Evolutionary conservation across 78 protist genomes (phyloP).

Genomic region (Dictyostelium firmibasis): DNA sequence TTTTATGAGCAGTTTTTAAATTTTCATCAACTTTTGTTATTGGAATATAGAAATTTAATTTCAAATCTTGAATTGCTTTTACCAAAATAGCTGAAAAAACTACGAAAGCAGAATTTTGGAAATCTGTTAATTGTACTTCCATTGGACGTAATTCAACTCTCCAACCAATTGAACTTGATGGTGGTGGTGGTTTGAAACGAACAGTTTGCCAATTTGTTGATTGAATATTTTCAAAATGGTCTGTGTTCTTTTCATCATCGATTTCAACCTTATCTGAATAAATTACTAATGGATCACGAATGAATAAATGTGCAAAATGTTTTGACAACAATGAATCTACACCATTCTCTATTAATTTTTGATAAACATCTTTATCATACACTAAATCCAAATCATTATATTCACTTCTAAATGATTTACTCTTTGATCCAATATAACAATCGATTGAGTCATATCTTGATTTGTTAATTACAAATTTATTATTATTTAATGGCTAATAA

Average conservation of each 20-base stretch:
- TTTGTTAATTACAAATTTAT: conserved; percentile 72
- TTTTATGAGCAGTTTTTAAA: conserved; percentile 89
- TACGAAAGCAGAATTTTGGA: conserved; percentile 97
- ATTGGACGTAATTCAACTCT: conserved; percentile 97
- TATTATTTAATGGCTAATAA: conserved; percentile 34
- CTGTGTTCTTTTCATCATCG: conserved; percentile 71
- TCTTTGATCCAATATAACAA: conserved; percentile 53
- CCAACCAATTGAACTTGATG: conserved; percentile 94
- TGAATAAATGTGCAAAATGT: conserved; percentile 95
- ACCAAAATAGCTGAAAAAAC: conserved; percentile 84
- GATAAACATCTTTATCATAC: conserved; percentile 49
- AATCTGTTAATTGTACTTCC: conserved; percentile 96
- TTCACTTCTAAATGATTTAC: not conserved
- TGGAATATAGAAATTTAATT: conserved; percentile 94
- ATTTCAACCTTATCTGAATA: conserved; percentile 83
- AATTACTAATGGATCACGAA: conserved; percentile 98
- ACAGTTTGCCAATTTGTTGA: conserved; percentile 98
- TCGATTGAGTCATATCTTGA: conserved; percentile 93
- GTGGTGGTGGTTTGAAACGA: conserved; percentile 98
- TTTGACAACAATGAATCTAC: conserved; percentile 88
- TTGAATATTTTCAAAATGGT: conserved; percentile 96
- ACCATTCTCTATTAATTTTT: conserved; percentile 79
- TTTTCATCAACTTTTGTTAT: conserved; percentile 96
- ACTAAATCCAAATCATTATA: conserved; percentile 86
- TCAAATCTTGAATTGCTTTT: conserved; percentile 85